These are phyloP conservation scores for Pyrenochaeta sp. DNA, from an alignment of 2,329 filamentous ascomycete genomes.

Conservation along the genomic window DNA sequence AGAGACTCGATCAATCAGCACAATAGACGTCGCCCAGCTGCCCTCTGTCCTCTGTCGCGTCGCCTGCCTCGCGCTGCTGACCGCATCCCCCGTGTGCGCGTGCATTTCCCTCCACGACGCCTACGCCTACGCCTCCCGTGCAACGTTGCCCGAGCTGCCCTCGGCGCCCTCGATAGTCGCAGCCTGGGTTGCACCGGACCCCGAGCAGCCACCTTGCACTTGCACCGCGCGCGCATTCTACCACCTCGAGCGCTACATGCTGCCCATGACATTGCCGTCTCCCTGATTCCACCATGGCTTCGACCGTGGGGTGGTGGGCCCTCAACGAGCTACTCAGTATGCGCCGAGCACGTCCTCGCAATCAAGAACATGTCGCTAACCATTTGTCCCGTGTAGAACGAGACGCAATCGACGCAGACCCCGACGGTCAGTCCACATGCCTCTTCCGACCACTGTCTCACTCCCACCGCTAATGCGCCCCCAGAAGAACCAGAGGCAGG, in stretches of 20 bases:
- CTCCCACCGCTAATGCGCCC: constrained; percentile 44
- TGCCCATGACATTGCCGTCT: constrained; percentile 37
- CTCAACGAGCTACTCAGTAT: constrained; percentile 50
- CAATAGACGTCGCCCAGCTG: too few species aligned
- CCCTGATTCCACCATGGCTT: constrained; percentile 49
- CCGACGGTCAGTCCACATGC: constrained; percentile 49
- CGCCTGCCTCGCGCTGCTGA: too few species aligned
- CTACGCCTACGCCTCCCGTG: constrained; percentile 13
- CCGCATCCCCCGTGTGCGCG: constrained; percentile 1
- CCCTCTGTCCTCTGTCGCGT: not conserved
- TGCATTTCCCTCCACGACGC: constrained; percentile 4
- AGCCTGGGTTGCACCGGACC: constrained; percentile 20
- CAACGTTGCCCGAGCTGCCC: constrained; percentile 33
- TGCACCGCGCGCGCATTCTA: constrained; percentile 2
- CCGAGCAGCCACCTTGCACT: constrained; percentile 25
- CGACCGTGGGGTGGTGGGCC: constrained; percentile 46
- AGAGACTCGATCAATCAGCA: too few species aligned
- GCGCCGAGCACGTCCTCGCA: constrained; percentile 17
- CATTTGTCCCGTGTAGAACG: constrained; percentile 45
- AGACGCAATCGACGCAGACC: constrained; percentile 56
- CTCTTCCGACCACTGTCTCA: constrained; percentile 12
- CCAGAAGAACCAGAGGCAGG: constrained; percentile 77
- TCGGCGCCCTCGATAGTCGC: constrained; percentile 4
- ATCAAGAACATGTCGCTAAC: constrained; percentile 9
- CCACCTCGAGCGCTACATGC: constrained; percentile 10